Evolutionary conservation across 2,329 filamentous ascomycete species (phyloP).

Genomic region (Trichoderma brevicompactum): DNA sequence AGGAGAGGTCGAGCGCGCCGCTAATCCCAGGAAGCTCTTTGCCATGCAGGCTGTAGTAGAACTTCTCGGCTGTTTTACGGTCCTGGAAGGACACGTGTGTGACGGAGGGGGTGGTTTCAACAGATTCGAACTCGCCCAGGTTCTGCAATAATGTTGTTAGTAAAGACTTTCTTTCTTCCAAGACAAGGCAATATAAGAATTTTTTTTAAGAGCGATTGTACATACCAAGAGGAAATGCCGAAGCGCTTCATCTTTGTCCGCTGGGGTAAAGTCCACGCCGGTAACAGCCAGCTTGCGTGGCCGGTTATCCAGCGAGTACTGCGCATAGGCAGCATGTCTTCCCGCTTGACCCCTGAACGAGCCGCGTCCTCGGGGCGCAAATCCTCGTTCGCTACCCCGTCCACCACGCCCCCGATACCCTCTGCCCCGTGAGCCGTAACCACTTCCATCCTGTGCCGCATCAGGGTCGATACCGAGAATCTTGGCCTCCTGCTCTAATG

Average conservation of each 20-base stretch:
- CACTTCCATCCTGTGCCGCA: conserved; percentile 50
- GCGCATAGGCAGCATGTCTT: conserved; percentile 60
- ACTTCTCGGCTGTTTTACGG: conserved; percentile 72
- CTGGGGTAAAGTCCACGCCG: conserved; percentile 65
- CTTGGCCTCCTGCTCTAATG: conserved; percentile 73
- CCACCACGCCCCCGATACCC: conserved; percentile 45
- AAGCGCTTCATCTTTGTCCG: conserved; percentile 69
- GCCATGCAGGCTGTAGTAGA: conserved; percentile 62
- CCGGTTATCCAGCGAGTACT: conserved; percentile 75
- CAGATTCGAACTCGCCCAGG: conserved; percentile 64
- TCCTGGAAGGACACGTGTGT: conserved; percentile 68
- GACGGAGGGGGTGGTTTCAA: conserved; percentile 52
- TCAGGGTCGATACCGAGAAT: conserved; percentile 69
- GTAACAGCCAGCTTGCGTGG: conserved; percentile 69
- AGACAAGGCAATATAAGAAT: too few relatives aligned
- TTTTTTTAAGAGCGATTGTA: not conserved
- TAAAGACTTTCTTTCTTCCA: not conserved
- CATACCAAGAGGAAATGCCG: conserved; percentile 72
- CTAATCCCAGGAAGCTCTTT: conserved; percentile 64
- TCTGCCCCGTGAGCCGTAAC: conserved; percentile 43
- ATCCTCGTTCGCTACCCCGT: conserved; percentile 40
- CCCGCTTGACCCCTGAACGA: conserved; percentile 50
- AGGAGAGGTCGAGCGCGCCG: conserved; percentile 67
- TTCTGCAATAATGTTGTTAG: conserved; percentile 47
- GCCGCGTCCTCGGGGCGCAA: conserved; percentile 46